phyloP scores from a whole-genome alignment of 1,284 basidiomycete genomes.

The Papiliotrema fonsecae region DNA sequence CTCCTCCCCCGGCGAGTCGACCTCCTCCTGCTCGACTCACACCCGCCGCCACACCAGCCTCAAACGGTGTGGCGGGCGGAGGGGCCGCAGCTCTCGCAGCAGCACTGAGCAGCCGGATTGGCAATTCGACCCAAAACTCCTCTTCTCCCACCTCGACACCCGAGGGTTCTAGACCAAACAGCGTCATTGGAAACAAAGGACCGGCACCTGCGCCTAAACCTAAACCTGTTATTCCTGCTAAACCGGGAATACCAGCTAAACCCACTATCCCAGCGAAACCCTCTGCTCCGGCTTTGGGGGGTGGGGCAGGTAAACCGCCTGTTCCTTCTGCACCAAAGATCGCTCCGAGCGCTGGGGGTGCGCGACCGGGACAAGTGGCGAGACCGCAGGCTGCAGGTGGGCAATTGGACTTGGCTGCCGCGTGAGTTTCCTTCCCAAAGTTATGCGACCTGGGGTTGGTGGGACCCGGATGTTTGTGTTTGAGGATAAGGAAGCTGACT shows the following conservation, averaged over 20 bases:
- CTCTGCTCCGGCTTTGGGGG: too few relatives aligned
- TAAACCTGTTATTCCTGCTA: slow-evolving; percentile 48
- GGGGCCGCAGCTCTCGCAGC: slow-evolving; percentile 53
- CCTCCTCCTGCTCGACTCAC: slow-evolving; percentile 54
- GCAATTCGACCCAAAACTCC: slow-evolving; percentile 7
- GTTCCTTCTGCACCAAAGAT: slow-evolving; percentile 36
- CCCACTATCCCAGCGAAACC: slow-evolving; percentile 22
- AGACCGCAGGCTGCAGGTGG: slow-evolving; percentile 53
- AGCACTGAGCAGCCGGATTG: slow-evolving; percentile 11
- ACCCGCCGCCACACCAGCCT: slow-evolving; percentile 44
- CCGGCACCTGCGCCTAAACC: slow-evolving; percentile 50
- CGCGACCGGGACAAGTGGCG: slow-evolving; percentile 39
- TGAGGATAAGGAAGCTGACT: too few relatives aligned
- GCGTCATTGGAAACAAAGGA: slow-evolving; percentile 31
- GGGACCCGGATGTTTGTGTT: too few relatives aligned
- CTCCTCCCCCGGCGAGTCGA: slow-evolving; percentile 66
- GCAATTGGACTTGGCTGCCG: slow-evolving; percentile 75
- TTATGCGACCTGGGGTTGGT: not conserved
- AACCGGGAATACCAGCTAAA: slow-evolving; percentile 37
- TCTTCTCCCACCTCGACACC: slow-evolving; percentile 52
- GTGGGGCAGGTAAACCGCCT: slow-evolving; percentile 36
- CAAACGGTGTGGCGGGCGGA: slow-evolving; percentile 53
- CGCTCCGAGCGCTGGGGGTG: slow-evolving; percentile 18
- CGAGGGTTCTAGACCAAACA: slow-evolving; percentile 55
- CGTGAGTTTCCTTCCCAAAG: slow-evolving; percentile 23